These are phyloP conservation scores for Magnusiomyces fungicola DNA, from an alignment of 1,139 yeast species.

Conservation along the genomic window DNA sequence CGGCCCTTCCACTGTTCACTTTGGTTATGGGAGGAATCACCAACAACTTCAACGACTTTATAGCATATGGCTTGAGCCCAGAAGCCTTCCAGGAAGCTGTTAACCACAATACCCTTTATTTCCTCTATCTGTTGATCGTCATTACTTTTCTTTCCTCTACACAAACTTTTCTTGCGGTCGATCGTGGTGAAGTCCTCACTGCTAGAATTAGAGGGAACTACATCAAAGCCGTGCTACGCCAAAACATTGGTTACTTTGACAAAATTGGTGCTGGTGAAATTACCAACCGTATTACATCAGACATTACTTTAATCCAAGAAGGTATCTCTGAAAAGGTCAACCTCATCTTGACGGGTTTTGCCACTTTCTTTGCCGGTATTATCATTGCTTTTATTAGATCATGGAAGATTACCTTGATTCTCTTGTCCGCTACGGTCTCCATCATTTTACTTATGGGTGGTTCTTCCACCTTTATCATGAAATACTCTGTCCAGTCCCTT, in stretches of 20 bases:
- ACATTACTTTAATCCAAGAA: constrained; percentile 38
- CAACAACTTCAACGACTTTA: constrained; percentile 32
- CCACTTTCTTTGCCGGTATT: constrained; percentile 37
- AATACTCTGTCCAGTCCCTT: constrained; percentile 28
- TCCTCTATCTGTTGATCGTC: constrained; percentile 36
- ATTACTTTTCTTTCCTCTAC: constrained; percentile 29
- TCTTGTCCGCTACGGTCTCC: constrained; percentile 33
- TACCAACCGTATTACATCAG: constrained; percentile 39
- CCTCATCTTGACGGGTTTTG: constrained; percentile 32
- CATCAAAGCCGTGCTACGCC: constrained; percentile 35
- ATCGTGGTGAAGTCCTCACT: constrained; percentile 38
- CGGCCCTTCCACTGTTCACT: constrained; percentile 36
- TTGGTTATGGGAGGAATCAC: constrained; percentile 36
- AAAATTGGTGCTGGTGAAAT: constrained; percentile 40
- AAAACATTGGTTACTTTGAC: constrained; percentile 41
- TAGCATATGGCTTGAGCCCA: constrained; percentile 25
- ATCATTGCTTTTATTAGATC: constrained; percentile 36
- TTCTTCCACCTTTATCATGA: constrained; percentile 30
- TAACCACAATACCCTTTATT: constrained; percentile 33
- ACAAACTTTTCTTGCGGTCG: constrained; percentile 34
- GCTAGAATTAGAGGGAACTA: constrained; percentile 37
- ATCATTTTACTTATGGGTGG: constrained; percentile 27
- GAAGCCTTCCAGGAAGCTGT: constrained; percentile 29
- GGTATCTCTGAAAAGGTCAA: constrained; percentile 42
- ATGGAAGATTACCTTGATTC: constrained; percentile 36